Percentiles rank a stretch among this genome's conserved stretches.
phyloP scores from a whole-genome alignment of 345 rosid genomes.

The Tarenaya hassleriana region DNA sequence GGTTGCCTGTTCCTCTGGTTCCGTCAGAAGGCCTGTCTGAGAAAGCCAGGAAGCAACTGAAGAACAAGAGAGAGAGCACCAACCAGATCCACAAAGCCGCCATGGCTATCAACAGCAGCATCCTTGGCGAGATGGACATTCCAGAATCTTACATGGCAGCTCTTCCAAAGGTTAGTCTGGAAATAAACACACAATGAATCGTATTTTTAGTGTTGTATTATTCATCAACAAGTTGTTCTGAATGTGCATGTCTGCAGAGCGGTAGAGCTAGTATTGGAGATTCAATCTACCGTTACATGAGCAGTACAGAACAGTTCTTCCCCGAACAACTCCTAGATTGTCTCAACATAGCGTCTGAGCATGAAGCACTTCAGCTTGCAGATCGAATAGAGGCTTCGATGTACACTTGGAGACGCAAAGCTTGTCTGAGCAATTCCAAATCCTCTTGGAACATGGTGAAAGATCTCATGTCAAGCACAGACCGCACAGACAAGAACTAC shows the following conservation, averaged over 20 bases:
- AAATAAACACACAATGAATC: neutral
- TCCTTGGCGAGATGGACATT: constrained; percentile 84
- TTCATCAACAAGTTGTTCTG: neutral
- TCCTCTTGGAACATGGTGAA: constrained; percentile 86
- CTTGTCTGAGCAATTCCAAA: constrained; percentile 59
- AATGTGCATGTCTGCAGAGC: constrained; percentile 31
- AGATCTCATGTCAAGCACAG: constrained; percentile 54
- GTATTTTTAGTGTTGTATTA: neutral
- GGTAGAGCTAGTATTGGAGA: constrained; percentile 82
- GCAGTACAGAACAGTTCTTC: constrained; percentile 44
- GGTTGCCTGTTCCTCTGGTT: constrained; percentile 90
- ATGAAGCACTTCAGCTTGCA: constrained; percentile 77
- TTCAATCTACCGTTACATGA: constrained; percentile 52
- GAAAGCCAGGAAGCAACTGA: constrained; percentile 61
- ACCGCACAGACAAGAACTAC: constrained; percentile 66
- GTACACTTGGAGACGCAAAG: constrained; percentile 95
- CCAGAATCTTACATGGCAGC: constrained; percentile 72
- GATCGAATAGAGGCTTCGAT: constrained; percentile 79
- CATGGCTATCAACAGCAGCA: constrained; percentile 77
- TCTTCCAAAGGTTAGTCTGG: constrained; percentile 71
- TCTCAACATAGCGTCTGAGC: constrained; percentile 67
- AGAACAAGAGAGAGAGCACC: constrained; percentile 59
- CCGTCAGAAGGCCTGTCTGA: constrained; percentile 72
- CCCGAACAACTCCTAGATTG: constrained; percentile 56
- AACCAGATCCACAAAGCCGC: constrained; percentile 95